These are phyloP conservation scores for Coemansia sp. DNA, from an alignment of 192 early-diverging fungal genomes.

Conservation along the genomic window DNA sequence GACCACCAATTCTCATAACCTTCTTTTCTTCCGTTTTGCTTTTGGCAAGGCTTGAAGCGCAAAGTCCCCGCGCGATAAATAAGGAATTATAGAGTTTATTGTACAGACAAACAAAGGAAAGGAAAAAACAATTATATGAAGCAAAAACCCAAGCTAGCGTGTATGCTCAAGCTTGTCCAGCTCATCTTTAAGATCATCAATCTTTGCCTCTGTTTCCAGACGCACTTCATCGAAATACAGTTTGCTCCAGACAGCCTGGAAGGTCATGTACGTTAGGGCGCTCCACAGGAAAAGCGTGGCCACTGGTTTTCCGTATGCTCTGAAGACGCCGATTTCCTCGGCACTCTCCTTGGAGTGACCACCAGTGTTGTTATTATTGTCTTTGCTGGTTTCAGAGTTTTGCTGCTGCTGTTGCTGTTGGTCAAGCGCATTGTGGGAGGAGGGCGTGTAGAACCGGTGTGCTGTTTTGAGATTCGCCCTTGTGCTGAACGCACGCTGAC, in stretches of 20 bases:
- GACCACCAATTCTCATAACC: no score
- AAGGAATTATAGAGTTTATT: no score
- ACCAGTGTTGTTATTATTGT: not conserved
- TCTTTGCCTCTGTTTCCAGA: constrained; percentile 46
- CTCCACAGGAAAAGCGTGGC: constrained; percentile 50
- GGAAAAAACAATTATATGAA: no score
- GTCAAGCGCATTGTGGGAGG: not conserved
- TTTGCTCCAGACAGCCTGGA: constrained; percentile 48
- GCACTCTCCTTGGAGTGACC: constrained; percentile 2
- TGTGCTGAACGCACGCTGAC: not conserved
- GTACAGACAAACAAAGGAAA: no score
- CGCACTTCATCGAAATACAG: constrained; percentile 46
- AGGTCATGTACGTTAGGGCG: constrained; percentile 38
- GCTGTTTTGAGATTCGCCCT: not conserved
- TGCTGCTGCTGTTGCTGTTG: not conserved
- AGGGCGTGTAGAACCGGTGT: not conserved
- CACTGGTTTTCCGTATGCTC: constrained; percentile 44
- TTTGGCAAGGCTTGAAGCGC: no score
- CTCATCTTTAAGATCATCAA: constrained; percentile 34
- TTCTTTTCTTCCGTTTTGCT: no score
- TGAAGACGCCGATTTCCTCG: constrained; percentile 37
- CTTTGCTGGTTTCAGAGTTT: not conserved
- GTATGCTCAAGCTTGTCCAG: constrained; percentile 12
- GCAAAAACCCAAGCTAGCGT: not conserved
- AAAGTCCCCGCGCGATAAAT: no score